Evolutionary conservation across 2,329 filamentous ascomycete genomes (phyloP).

Genomic region (Didymella exigua): DNA sequence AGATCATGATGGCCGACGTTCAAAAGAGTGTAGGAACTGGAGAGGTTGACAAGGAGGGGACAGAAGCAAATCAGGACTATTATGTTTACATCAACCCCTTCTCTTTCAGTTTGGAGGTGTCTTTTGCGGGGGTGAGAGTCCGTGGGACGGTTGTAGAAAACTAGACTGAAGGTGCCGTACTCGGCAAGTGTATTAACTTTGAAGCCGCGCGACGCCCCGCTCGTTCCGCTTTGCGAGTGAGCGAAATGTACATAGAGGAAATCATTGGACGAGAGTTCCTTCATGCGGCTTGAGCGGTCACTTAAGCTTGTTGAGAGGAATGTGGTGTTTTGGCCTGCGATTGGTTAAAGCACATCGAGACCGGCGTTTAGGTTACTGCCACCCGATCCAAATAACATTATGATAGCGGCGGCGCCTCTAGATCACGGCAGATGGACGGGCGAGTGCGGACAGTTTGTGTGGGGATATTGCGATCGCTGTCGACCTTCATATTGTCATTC

Average conservation of each 20-base stretch:
- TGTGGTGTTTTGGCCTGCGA: conserved; percentile 12
- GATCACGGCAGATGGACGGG: not conserved
- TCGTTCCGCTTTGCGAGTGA: not conserved
- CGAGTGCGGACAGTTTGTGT: not conserved
- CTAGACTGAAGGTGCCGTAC: not conserved
- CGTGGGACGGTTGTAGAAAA: not conserved
- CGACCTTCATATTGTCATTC: not conserved
- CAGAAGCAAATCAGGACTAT: too few relatives aligned
- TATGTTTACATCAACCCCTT: not conserved
- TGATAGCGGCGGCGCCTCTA: not conserved
- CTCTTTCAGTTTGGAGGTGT: not conserved
- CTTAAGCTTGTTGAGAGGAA: conserved; percentile 20
- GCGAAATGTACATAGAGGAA: not conserved
- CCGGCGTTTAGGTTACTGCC: conserved; percentile 1
- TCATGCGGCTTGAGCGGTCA: conserved; percentile 18
- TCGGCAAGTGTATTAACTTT: not conserved
- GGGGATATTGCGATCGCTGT: not conserved
- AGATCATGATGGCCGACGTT: conserved; percentile 13
- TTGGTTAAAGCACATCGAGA: conserved; percentile 17
- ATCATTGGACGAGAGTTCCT: conserved; percentile 20
- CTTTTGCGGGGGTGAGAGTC: not conserved
- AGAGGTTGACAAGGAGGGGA: not conserved
- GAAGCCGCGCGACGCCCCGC: conserved; percentile 1
- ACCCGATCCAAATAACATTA: not conserved
- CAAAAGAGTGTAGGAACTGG: not conserved